These are phyloP conservation scores for Ploettnerulaceae sp. DNA, from an alignment of 2,329 filamentous ascomycete species.

Conservation along the genomic window DNA sequence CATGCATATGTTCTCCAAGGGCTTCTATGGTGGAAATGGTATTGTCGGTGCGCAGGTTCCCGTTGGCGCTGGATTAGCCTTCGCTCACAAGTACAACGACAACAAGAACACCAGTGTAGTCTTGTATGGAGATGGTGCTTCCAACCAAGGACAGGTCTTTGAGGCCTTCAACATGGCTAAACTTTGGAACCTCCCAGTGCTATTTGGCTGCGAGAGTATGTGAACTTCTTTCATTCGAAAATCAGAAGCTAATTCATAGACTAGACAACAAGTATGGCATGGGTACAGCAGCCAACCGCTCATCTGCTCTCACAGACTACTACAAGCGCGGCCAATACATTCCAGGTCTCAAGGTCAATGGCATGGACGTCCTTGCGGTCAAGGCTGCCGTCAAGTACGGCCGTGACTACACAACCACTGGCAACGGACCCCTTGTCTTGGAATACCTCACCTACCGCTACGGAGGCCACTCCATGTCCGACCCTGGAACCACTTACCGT, in stretches of 20 bases:
- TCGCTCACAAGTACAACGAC: slow-evolving; percentile 90
- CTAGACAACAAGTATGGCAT: slow-evolving; percentile 99
- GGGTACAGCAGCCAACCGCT: slow-evolving; percentile 92
- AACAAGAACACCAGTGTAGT: slow-evolving; percentile 83
- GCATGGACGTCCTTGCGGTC: slow-evolving; percentile 97
- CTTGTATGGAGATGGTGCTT: slow-evolving; percentile 95
- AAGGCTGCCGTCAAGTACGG: slow-evolving; percentile 94
- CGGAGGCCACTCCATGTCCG: slow-evolving; percentile 99
- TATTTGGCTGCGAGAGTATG: slow-evolving; percentile 98
- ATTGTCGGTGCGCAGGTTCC: slow-evolving; percentile 98
- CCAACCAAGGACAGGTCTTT: slow-evolving; percentile 99
- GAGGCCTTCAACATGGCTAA: slow-evolving; percentile 99
- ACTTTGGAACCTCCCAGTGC: slow-evolving; percentile 91
- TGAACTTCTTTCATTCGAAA: slow-evolving; percentile 26
- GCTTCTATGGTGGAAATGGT: slow-evolving; percentile 98
- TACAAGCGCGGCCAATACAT: slow-evolving; percentile 99
- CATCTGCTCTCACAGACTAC: slow-evolving; percentile 96
- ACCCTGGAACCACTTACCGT: slow-evolving; percentile 98
- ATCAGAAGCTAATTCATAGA: slow-evolving; percentile 27
- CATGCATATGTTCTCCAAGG: slow-evolving; percentile 99
- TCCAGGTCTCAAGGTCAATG: slow-evolving; percentile 98
- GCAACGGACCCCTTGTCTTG: slow-evolving; percentile 90
- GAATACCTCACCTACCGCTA: slow-evolving; percentile 99
- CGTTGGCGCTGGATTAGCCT: slow-evolving; percentile 91
- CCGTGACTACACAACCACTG: slow-evolving; percentile 77